A percentile compares a stretch with the other conserved stretches of the same genome.
These are phyloP conservation scores for Cyclotella baltica DNA, from an alignment of 108 stramenopile species.

Conservation along the genomic window DNA sequence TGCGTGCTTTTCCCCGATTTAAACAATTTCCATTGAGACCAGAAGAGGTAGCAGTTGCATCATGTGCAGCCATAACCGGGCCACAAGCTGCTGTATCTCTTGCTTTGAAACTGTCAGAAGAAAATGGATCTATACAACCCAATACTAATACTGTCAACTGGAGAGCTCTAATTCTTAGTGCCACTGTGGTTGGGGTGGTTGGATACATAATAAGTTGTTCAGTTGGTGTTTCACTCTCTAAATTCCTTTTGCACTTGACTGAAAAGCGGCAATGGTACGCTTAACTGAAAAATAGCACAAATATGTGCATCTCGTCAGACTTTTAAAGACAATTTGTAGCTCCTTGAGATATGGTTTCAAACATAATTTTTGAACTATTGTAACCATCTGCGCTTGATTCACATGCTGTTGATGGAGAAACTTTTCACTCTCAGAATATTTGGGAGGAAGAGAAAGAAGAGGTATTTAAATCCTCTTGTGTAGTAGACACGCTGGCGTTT, in stretches of 20 bases:
- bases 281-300: background rate
- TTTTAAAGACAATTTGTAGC: too few species aligned
- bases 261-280: slow-evolving; percentile 3
- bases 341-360: too few species aligned
- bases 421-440: too few species aligned
- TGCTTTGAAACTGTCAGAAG: slow-evolving; percentile 14
- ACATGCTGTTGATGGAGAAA: too few species aligned
- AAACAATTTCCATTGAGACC: slow-evolving; percentile 33
- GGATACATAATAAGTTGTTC: slow-evolving; percentile 14
- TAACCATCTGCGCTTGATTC: too few species aligned
- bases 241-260: background rate
- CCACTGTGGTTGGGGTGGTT: background rate
- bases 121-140: background rate
- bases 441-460: too few species aligned
- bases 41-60: slow-evolving; percentile 42
- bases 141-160: background rate
- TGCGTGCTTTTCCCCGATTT: slow-evolving; percentile 15
- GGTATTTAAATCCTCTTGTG: too few species aligned
- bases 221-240: slow-evolving; percentile 10
- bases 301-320: too few species aligned
- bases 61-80: slow-evolving; percentile 43
- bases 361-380: too few species aligned
- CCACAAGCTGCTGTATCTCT: slow-evolving; percentile 46
- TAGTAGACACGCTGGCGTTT: too few species aligned
- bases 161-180: slow-evolving; percentile 10